Percentiles rank a stretch among this genome's conserved stretches.
phyloP scores from a whole-genome alignment of 352 stramenopile species.

The Vaucheria bursata region DNA sequence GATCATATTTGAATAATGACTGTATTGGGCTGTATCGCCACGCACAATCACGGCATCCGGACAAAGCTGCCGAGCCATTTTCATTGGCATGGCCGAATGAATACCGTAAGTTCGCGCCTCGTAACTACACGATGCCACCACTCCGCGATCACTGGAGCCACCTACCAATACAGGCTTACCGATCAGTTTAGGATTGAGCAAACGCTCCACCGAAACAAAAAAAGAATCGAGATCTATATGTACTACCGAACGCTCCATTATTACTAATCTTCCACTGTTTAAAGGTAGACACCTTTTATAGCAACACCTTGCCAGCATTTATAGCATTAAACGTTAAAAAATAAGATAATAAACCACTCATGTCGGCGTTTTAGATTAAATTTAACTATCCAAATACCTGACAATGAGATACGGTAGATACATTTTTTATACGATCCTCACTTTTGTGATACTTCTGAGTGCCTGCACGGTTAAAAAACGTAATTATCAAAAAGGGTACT shows the following conservation, averaged over 20 bases:
- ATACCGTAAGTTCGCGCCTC: not conserved
- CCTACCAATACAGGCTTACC: not conserved
- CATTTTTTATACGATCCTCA: too few relatives aligned
- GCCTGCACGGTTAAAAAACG: too few relatives aligned
- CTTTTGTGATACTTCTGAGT: too few relatives aligned
- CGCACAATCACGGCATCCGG: not conserved
- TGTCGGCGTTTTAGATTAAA: too few relatives aligned
- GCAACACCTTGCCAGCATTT: too few relatives aligned
- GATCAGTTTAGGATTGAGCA: not conserved
- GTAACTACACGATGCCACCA: slow-evolving; percentile 1
- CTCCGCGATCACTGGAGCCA: not conserved
- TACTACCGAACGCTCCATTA: not conserved
- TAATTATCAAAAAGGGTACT: too few relatives aligned
- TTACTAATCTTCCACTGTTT: too few relatives aligned
- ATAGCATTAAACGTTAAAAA: too few relatives aligned
- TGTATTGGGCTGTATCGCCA: not conserved
- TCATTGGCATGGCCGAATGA: not conserved
- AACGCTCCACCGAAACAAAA: not conserved
- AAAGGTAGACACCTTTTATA: too few relatives aligned
- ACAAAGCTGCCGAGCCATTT: not conserved
- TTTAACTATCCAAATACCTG: too few relatives aligned
- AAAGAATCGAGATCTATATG: not conserved
- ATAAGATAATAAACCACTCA: too few relatives aligned
- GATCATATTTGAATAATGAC: not conserved
- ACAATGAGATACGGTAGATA: too few relatives aligned